These are phyloP conservation scores for Aspergillus pseudoviridinutans DNA, from an alignment of 2,329 filamentous ascomycete species.

Conservation along the genomic window DNA sequence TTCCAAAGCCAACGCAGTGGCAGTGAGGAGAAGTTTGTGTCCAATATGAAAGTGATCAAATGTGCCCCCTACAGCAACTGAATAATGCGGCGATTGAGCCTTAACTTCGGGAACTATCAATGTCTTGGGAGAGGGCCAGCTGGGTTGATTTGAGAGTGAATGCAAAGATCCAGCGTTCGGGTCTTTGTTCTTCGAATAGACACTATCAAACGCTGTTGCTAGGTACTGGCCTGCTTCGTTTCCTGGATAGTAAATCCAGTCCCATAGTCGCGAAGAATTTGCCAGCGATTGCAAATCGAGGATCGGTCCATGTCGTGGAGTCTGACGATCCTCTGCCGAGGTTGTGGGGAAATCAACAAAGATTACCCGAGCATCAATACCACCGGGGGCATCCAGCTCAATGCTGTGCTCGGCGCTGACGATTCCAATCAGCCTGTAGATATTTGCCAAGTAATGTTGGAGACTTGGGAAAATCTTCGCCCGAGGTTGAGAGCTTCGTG, in stretches of 20 bases:
- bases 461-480: constrained; percentile 61
- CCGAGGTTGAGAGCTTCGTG: constrained; percentile 48
- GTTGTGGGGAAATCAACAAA: constrained; percentile 59
- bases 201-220: constrained; percentile 33
- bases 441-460: constrained; percentile 68
- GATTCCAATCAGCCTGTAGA: constrained; percentile 74
- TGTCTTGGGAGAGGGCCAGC: constrained; percentile 18
- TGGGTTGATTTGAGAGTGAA: constrained; percentile 18
- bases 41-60: constrained; percentile 95
- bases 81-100: constrained; percentile 43
- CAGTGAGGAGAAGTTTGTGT: constrained; percentile 94
- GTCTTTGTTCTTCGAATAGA: constrained; percentile 16
- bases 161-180: constrained; percentile 16
- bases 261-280: constrained; percentile 30
- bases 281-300: constrained; percentile 48
- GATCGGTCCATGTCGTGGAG: constrained; percentile 45
- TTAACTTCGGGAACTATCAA: constrained; percentile 21
- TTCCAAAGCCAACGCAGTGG: constrained; percentile 68
- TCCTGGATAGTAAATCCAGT: constrained; percentile 29
- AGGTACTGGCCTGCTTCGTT: constrained; percentile 25
- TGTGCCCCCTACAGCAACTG: constrained; percentile 82
- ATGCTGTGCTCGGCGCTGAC: constrained; percentile 63
- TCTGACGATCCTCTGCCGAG: constrained; percentile 5
- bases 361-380: constrained; percentile 72
- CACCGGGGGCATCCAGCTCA: constrained; percentile 62